These are phyloP conservation scores for Coemansia sp. DNA, from an alignment of 192 early-diverging fungal genomes.

Conservation along the genomic window DNA sequence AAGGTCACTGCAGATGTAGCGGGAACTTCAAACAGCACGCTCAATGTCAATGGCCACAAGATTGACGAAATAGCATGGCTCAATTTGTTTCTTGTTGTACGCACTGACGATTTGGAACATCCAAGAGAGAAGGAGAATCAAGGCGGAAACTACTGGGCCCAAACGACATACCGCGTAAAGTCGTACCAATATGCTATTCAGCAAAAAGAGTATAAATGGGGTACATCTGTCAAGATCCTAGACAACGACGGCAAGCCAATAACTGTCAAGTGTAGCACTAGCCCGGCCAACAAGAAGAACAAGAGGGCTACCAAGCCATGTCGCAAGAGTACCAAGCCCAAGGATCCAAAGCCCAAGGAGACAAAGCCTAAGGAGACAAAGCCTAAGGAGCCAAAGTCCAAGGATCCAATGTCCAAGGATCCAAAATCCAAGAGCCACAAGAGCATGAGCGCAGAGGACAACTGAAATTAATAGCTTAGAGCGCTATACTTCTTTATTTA, in stretches of 20 bases:
- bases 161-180: conserved; percentile 48
- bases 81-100: conserved; percentile 46
- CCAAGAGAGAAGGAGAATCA: conserved; percentile 38
- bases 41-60: conserved; percentile 33
- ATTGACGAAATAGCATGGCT: conserved; percentile 55
- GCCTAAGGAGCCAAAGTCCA: not conserved
- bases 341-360: not conserved
- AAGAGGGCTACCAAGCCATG: not conserved
- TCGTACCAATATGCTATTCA: conserved; percentile 49
- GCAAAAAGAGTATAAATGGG: conserved; percentile 32
- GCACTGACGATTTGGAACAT: conserved; percentile 40
- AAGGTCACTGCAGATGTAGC: conserved; percentile 20
- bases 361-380: not conserved
- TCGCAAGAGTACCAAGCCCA: not conserved
- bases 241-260: conserved; percentile 31
- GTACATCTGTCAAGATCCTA: conserved; percentile 30
- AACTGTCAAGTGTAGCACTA: conserved; percentile 9
- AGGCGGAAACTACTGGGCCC: conserved; percentile 46
- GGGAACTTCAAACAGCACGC: conserved; percentile 32
- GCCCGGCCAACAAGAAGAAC: not conserved
- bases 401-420: too few relatives aligned
- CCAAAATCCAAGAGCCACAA: not conserved
- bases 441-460: not conserved
- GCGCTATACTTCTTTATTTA: not conserved
- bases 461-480: not conserved